Conservation (phyloP, 2,329 filamentous ascomycete genomes). For the Penicillium sp. region DNA sequence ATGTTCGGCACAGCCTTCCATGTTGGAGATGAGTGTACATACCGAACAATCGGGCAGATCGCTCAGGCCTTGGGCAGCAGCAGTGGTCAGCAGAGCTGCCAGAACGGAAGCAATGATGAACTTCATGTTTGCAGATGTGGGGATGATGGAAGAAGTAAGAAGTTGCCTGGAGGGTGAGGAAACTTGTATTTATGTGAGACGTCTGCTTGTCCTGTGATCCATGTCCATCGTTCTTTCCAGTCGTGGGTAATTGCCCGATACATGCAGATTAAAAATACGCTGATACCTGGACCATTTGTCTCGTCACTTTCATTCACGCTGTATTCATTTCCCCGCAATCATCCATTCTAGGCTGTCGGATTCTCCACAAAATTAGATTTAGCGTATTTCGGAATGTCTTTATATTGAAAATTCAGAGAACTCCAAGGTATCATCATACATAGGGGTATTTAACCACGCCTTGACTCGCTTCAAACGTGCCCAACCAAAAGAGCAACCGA, state of each 20-base stretch:
- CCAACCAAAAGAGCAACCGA: background rate
- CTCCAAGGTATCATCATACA: conserved; percentile 1
- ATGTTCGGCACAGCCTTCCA: background rate
- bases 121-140: conserved; percentile 45
- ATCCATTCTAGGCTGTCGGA: background rate
- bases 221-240: no score
- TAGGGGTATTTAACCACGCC: background rate
- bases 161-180: background rate
- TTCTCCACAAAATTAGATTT: background rate
- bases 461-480: background rate
- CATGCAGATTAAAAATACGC: conserved; percentile 3
- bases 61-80: conserved; percentile 45
- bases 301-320: background rate
- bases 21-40: conserved; percentile 31
- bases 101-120: conserved; percentile 51
- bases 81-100: conserved; percentile 50
- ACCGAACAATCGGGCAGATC: conserved; percentile 55
- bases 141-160: background rate
- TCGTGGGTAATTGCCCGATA: background rate
- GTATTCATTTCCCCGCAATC: background rate
- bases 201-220: background rate
- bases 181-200: background rate
- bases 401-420: background rate
- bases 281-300: background rate
- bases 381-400: no score